A percentile compares a stretch with the other conserved stretches of the same genome.
These are phyloP conservation scores for Fusarium chaquense DNA, from an alignment of 2,329 filamentous ascomycete genomes.

Conservation along the genomic window DNA sequence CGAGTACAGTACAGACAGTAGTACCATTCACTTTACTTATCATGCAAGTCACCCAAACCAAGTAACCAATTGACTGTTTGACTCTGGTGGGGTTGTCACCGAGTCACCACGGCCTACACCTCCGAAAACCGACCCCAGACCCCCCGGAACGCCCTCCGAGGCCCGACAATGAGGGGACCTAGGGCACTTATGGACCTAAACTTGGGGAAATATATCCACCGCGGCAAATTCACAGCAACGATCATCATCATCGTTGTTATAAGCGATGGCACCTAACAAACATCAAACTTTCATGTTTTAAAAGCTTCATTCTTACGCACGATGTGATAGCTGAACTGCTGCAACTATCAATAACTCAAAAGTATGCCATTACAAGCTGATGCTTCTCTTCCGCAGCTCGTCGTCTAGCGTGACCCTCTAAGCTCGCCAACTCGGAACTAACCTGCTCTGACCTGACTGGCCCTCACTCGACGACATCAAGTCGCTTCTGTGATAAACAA, in stretches of 20 bases:
- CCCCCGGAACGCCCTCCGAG: constrained; percentile 41
- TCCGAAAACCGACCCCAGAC: constrained; percentile 43
- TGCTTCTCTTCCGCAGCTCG: constrained; percentile 43
- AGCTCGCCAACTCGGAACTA: constrained; percentile 35
- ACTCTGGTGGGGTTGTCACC: constrained; percentile 35
- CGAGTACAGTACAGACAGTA: constrained; percentile 14
- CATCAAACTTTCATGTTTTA: constrained; percentile 1
- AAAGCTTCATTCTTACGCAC: constrained; percentile 35
- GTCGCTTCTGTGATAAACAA: constrained; percentile 44
- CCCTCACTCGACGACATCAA: constrained; percentile 29
- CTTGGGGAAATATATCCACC: constrained; percentile 12
- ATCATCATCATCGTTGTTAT: background rate
- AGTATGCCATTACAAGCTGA: constrained; percentile 50
- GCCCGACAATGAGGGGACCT: constrained; percentile 8
- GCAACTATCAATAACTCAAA: constrained; percentile 44
- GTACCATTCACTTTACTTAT: constrained; percentile 11
- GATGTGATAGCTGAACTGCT: constrained; percentile 39
- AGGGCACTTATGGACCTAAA: background rate
- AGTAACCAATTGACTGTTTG: constrained; percentile 28
- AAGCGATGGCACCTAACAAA: background rate
- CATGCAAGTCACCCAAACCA: constrained; percentile 26
- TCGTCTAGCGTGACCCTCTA: constrained; percentile 45
- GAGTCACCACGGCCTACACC: constrained; percentile 33
- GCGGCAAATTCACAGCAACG: constrained; percentile 18
- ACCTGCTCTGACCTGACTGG: constrained; percentile 6